Percentiles rank a stretch among this genome's conserved stretches.
These are phyloP conservation scores for Fusarium odoratissimum DNA, from an alignment of 2,329 filamentous ascomycete species.

Conservation along the genomic window DNA sequence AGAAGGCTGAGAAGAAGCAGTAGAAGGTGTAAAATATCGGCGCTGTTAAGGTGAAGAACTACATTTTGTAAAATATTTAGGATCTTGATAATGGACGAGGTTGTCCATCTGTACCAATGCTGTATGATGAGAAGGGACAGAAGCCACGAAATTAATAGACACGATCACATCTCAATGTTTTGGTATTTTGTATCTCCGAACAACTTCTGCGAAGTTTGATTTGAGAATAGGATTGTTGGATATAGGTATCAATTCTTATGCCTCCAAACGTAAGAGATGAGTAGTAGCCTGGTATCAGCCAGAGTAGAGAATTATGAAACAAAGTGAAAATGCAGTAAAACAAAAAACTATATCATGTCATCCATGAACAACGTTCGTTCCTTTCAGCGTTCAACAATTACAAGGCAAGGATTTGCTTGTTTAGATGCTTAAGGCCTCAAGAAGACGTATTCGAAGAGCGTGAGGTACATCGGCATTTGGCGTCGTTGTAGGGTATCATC, in stretches of 20 bases:
- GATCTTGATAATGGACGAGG: slow-evolving; percentile 27
- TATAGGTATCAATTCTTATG: slow-evolving; percentile 27
- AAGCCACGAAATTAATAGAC: slow-evolving; percentile 43
- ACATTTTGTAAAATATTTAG: slow-evolving; percentile 41
- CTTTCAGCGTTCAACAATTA: background rate
- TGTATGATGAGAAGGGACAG: slow-evolving; percentile 41
- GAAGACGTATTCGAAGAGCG: background rate
- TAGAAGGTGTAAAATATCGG: slow-evolving; percentile 4
- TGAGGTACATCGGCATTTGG: background rate
- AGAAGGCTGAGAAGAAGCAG: slow-evolving; percentile 28
- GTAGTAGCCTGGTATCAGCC: slow-evolving; percentile 40
- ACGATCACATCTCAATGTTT: slow-evolving; percentile 43
- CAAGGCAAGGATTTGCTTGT: background rate
- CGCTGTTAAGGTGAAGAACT: slow-evolving; percentile 14
- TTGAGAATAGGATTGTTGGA: background rate
- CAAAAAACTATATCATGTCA: slow-evolving; percentile 31
- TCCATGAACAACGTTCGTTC: background rate
- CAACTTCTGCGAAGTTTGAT: background rate
- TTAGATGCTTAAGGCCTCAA: background rate
- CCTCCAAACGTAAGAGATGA: slow-evolving; percentile 34
- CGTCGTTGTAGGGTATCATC: background rate
- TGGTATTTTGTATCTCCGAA: background rate
- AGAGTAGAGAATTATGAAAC: slow-evolving; percentile 35
- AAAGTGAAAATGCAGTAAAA: slow-evolving; percentile 26
- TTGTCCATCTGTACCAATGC: slow-evolving; percentile 42